Evolutionary conservation across 2,329 filamentous ascomycete species (phyloP).

Genomic region (Raffaelea albimanens): DNA sequence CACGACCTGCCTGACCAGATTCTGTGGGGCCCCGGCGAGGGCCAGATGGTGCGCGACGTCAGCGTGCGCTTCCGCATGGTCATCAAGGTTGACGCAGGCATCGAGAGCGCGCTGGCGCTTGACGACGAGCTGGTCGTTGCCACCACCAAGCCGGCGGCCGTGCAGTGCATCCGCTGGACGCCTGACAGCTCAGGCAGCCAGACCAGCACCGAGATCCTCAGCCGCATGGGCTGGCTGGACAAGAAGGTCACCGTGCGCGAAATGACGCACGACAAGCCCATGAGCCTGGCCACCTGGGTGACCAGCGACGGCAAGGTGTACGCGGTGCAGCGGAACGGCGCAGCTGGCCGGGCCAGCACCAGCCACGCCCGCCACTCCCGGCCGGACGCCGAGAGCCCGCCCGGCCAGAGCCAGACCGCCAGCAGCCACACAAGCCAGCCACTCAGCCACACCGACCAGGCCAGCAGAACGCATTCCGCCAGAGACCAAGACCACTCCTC

Average conservation of each 20-base stretch:
- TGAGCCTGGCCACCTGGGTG: constrained; percentile 92
- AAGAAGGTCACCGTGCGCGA: constrained; percentile 68
- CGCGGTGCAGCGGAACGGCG: constrained; percentile 64
- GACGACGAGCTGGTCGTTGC: constrained; percentile 91
- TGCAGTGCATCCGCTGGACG: constrained; percentile 94
- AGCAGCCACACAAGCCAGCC: neutral
- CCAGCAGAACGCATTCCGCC: no score
- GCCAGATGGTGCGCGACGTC: constrained; percentile 71
- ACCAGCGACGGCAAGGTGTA: constrained; percentile 81
- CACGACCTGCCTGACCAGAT: constrained; percentile 50
- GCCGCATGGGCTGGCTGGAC: constrained; percentile 75
- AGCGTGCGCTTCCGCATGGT: constrained; percentile 93
- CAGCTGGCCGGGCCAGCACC: no score
- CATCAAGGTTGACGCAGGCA: constrained; percentile 94
- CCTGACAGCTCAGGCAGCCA: constrained; percentile 74
- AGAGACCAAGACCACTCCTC: neutral
- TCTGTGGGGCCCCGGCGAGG: constrained; percentile 70
- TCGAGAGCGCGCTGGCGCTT: constrained; percentile 75
- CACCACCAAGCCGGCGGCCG: constrained; percentile 82
- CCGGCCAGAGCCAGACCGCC: neutral
- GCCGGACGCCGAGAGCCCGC: neutral
- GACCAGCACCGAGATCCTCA: constrained; percentile 83
- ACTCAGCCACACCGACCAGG: neutral
- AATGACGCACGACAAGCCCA: constrained; percentile 90
- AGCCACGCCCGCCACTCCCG: constrained; percentile 23